These are phyloP conservation scores for Rubia occidens DNA, from an alignment of 305 asterid genomes.

Conservation along the genomic window DNA sequence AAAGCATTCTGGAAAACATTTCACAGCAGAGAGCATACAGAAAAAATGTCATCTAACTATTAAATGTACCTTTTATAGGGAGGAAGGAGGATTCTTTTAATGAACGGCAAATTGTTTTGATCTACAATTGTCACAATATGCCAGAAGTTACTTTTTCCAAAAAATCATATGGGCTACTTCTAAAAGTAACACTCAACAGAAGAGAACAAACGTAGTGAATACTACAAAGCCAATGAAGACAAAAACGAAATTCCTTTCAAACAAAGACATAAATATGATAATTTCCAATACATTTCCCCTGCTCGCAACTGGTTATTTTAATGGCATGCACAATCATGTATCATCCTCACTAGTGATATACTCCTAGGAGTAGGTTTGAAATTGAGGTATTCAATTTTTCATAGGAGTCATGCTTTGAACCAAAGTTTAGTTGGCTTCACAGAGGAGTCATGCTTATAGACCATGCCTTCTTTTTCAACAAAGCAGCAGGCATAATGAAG, in stretches of 20 bases:
- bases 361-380: no score
- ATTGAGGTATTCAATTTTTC: background rate
- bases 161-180: background rate
- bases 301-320: background rate
- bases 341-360: background rate
- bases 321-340: background rate
- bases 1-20: no score
- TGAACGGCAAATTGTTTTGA: conserved; percentile 49
- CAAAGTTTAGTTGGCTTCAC: background rate
- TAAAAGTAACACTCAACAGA: background rate
- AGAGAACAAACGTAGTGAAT: background rate
- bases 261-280: background rate
- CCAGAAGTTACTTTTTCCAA: background rate
- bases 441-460: no score
- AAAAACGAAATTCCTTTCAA: background rate
- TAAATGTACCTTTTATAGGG: no score
- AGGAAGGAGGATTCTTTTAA: no score
- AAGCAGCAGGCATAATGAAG: background rate
- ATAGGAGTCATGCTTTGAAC: background rate
- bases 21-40: no score
- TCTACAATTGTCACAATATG: conserved; percentile 36
- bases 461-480: no score
- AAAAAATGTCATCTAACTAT: no score
- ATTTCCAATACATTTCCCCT: background rate
- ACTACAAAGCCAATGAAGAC: background rate